These are phyloP conservation scores for Alternaria triticina DNA, from an alignment of 2,329 filamentous ascomycete genomes.

Conservation along the genomic window DNA sequence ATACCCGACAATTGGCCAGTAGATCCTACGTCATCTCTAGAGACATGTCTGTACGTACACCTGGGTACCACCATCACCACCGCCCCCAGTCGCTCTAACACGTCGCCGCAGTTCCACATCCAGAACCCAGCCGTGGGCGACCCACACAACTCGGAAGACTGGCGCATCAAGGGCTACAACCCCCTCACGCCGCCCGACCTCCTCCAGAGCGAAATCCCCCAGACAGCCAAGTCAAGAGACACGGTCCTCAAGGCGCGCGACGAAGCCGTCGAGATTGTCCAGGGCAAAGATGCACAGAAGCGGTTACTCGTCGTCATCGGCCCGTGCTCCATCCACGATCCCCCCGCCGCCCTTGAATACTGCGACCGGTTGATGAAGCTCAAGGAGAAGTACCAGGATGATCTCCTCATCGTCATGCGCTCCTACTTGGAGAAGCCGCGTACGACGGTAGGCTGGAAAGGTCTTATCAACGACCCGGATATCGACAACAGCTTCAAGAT, in stretches of 20 bases:
- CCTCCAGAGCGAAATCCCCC: constrained; percentile 88
- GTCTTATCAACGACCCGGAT: constrained; percentile 96
- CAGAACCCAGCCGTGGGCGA: constrained; percentile 59
- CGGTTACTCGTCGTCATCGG: constrained; percentile 82
- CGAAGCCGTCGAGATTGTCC: constrained; percentile 67
- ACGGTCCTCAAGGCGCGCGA: constrained; percentile 66
- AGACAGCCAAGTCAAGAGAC: constrained; percentile 56
- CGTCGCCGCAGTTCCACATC: constrained; percentile 54
- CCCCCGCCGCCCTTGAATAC: constrained; percentile 88
- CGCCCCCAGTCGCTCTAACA: constrained; percentile 12
- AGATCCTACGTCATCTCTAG: neutral
- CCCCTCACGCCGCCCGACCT: constrained; percentile 91
- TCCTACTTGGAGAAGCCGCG: constrained; percentile 98
- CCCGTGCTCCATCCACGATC: constrained; percentile 97
- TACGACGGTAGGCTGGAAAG: constrained; percentile 98
- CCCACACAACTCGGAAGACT: constrained; percentile 57
- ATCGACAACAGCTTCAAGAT: constrained; percentile 99
- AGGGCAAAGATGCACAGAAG: constrained; percentile 62
- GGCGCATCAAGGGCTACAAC: constrained; percentile 79
- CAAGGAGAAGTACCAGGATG: constrained; percentile 86
- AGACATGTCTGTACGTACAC: constrained; percentile 36
- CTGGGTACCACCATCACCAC: neutral
- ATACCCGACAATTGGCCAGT: neutral
- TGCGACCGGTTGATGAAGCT: constrained; percentile 80
- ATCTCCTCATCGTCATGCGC: constrained; percentile 95